Evolutionary conservation across 108 stramenopile genomes (phyloP), one percentile per base, ranked within the genome.

Genomic region (Poteriospumella lacustris): DNA sequence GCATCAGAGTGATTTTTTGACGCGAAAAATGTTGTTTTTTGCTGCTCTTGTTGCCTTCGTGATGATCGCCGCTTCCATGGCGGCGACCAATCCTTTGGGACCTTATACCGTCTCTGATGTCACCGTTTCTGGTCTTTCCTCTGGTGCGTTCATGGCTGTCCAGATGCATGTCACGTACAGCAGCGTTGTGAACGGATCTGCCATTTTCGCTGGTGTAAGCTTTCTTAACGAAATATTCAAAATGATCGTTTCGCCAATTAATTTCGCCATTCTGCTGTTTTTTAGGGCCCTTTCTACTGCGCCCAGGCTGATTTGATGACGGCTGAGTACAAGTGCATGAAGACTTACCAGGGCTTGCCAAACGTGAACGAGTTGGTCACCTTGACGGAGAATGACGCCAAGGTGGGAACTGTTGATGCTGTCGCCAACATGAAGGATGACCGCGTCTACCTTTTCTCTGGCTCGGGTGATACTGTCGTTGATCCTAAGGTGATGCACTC

Each of bases 131-230:
- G 64, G 64, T 31, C 31, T 67, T 9, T 67, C 64, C 9, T 9
- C 64, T 67, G 64, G 64, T 12, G 64, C 64, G 9, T 67, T 67
- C 40, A 67, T 67, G 64, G 64, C 64, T 41, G 64, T 67, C 36
- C 64, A 67, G 40, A 67, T 67, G 64, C 64, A 67, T 41, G 64
- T 67, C 15, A 19, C 64, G 12, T 67, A 67, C 19, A 67, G 64
- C 19, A 15, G 12, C 31, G 15, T 41, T 67, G 40, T 67, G 39
- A 67, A 67, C 19, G 64, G 64, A 38, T 40, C 39, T 19, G 64
- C 64, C 19, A 67, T 67, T 40, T 67, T 67, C 19, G 64, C 64
- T 40, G 64, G 64, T 9, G 47, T 52, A 52, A 52, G 47, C 19
- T 15, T 52, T 19, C 19, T 52, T 19, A 52, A 15, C 19, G 19